Conservation (phyloP, 768 basidiomycete species). For the Steccherinum ochraceum region DNA sequence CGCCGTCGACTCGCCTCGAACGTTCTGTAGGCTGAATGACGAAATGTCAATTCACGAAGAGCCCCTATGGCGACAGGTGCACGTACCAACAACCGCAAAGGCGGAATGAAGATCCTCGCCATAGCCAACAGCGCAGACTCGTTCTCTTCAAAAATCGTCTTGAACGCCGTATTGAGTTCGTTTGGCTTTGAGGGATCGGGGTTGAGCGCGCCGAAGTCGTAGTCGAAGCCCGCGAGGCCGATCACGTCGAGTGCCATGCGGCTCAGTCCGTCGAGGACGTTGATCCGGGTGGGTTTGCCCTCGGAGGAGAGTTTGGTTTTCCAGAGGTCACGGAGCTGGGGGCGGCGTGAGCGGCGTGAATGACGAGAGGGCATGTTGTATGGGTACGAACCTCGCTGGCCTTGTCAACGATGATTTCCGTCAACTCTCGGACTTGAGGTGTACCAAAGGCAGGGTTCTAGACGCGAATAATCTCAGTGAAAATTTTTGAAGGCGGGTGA, state of each 20-base stretch:
- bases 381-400: conserved; percentile 34
- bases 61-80: background rate
- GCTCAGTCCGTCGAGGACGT: conserved; percentile 29
- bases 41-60: background rate
- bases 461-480: background rate
- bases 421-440: conserved; percentile 50
- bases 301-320: conserved; percentile 23
- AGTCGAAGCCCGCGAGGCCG: conserved; percentile 33
- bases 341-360: background rate
- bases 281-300: conserved; percentile 17
- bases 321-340: conserved; percentile 16
- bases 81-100: conserved; percentile 17
- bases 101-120: conserved; percentile 16
- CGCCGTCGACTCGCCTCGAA: background rate
- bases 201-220: conserved; percentile 26
- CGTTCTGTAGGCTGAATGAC: conserved; percentile 6
- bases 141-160: conserved; percentile 15
- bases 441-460: conserved; percentile 68
- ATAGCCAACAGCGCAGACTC: conserved; percentile 3
- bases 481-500: conserved; percentile 1
- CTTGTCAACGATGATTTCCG: conserved; percentile 51
- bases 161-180: conserved; percentile 27
- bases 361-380: background rate
- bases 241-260: conserved; percentile 36
- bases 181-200: conserved; percentile 20